phyloP scores from a whole-genome alignment of 306 rosid genomes.

The Dicorynia guianensis region DNA sequence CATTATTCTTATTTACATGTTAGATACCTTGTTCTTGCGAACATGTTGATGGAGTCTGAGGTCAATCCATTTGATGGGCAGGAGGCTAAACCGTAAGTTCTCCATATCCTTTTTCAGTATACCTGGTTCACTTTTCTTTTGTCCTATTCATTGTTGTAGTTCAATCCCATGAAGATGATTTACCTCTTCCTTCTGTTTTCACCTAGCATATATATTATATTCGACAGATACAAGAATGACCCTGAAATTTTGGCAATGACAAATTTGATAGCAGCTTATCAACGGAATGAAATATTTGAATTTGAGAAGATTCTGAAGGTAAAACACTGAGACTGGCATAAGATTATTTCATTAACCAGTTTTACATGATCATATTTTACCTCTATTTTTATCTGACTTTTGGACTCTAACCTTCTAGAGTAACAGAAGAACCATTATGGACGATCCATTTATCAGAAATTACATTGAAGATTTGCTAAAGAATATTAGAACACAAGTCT shows the following conservation, averaged over 20 bases:
- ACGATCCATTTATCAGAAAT: conserved; percentile 92
- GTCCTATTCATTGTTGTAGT: conserved; percentile 1
- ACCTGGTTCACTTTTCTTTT: not conserved
- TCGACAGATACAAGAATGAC: conserved; percentile 88
- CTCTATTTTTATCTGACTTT: conserved; percentile 25
- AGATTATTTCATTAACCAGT: conserved; percentile 20
- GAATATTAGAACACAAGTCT: conserved; percentile 96
- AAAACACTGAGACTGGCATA: conserved; percentile 9
- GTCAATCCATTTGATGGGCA: conserved; percentile 75
- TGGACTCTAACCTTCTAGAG: conserved; percentile 50
- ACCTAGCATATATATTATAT: conserved; percentile 31
- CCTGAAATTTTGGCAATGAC: conserved; percentile 99
- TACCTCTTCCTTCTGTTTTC: conserved; percentile 20
- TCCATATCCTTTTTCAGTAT: conserved; percentile 30
- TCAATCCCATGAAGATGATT: conserved; percentile 15
- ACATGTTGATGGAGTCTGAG: conserved; percentile 78
- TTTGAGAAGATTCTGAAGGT: conserved; percentile 98
- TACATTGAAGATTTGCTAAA: conserved; percentile 96
- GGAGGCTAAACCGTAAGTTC: conserved; percentile 72
- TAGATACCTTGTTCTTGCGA: conserved; percentile 93
- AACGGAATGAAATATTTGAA: conserved; percentile 94
- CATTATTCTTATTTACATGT: conserved; percentile 26
- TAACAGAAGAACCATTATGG: conserved; percentile 96
- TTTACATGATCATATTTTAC: conserved; percentile 29
- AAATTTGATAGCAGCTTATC: conserved; percentile 96